Base-by-base conservation (phyloP, 106 monocot species). In the Dendrobium huoshanense region DNA sequence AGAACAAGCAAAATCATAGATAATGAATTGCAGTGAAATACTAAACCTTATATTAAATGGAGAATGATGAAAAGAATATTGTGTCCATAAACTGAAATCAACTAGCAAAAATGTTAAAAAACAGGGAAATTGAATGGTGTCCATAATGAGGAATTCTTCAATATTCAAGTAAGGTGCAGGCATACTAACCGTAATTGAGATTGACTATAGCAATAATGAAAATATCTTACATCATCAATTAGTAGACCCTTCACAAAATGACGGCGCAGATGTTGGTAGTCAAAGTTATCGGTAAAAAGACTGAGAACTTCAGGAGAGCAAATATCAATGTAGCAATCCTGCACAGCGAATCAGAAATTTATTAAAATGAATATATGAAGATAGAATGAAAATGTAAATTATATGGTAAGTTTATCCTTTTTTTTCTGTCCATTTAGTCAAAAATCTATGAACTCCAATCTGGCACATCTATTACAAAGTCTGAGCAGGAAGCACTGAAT, bases 291-390 rank as follows among this genome's bases (percentile, higher is more conserved):
- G 11, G 87, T 88, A 55, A 99, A 95, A 77, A 99, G 89, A 83
- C 93, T 95, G 54, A 99, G 89, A 84, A 99, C 93, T 86, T 95
- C 91, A 41, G 85, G 93, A 85, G 99, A 99, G 79, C 99, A 99
- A 74, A 99, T 99, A 87, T 99, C 99, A 59, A 99, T 90, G 81
- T 91, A 99, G 59, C 99, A 99, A 89, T 99, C 99, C 99, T 99
- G 91, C 80, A 90, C 49, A 75, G 13, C 44, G n/a, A 76, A 48
- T 51, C 25, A 51, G 22, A 2, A 48, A 49, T n/a, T 31, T 75
- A 48, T 24, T 76, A 27, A 37, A 74, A 75, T 76, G 7, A 24
- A 4, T 47, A 13, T 25, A 76, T 76, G 27, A 24, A 49, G 19
- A 76, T 3, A 76, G 19, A 48, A 49, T 48, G 2, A 15, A 47